These are phyloP conservation scores for Rhododendron vialii DNA, from an alignment of 148 eudicot species.

Conservation along the genomic window DNA sequence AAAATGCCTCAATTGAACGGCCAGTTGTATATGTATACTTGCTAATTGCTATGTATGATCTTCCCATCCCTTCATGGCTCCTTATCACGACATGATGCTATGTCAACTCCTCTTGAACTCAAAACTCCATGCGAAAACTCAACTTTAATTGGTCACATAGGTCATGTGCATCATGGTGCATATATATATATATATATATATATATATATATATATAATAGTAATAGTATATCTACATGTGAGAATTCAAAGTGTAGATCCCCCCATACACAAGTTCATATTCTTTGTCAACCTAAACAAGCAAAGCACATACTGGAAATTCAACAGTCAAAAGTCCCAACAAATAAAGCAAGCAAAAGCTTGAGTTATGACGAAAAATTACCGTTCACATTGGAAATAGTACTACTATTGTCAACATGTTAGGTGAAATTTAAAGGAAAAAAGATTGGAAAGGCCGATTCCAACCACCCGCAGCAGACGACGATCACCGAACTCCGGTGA, in stretches of 20 bases:
- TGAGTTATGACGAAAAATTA: not conserved
- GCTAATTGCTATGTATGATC: not conserved
- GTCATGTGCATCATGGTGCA: not conserved
- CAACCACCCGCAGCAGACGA: not conserved
- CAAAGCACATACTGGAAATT: not conserved
- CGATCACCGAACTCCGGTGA: not conserved
- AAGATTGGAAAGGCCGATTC: not conserved
- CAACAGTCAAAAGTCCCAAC: slow-evolving; percentile 1
- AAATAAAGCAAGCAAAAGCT: slow-evolving; percentile 6
- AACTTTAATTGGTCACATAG: not conserved
- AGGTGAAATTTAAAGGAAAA: not conserved
- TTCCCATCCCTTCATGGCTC: not conserved
- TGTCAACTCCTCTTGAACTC: not conserved
- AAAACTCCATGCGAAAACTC: not conserved
- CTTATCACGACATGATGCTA: not conserved
- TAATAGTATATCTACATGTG: not conserved
- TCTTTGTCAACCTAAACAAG: not conserved
- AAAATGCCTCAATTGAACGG: not conserved
- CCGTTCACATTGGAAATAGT: not conserved
- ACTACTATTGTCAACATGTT: not conserved
- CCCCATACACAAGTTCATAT: not conserved
- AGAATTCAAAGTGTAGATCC: not conserved
- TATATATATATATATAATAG: too few species aligned
- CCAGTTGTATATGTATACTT: not conserved
- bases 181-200: too few species aligned